Evolutionary conservation across 306 rosid genomes (phyloP), one percentile per base, ranked within the genome.

Genomic region (Myrica gale): DNA sequence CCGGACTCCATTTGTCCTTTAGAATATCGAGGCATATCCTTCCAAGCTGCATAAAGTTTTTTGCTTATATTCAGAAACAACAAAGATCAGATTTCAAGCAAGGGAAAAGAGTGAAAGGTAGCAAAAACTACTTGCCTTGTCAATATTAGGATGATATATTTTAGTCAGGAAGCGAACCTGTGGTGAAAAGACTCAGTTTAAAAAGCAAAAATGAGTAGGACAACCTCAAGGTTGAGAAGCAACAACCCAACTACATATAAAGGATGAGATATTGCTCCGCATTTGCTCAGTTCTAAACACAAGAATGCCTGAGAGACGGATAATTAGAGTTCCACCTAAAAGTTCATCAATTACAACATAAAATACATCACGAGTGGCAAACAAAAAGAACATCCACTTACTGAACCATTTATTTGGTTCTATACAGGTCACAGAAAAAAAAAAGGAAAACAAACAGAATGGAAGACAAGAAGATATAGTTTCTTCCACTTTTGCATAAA

Each of bases 101-200:
- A 62, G 41, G 42, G 39, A 60, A 76, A n/a, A 75, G 61, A 63
- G 66, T 39, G 7, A 70, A 58, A 32, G 17, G 66, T 60, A 51
- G 73, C 63, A 67, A 32, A 68, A 12, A 53, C 32, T 61, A 60
- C 65, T n/a, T 75, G 88, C 98, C 98, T 94, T 94, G 63, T 94
- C 98, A 80, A 94, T 94, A 90, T 94, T 94, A 6, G 98, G 98
- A 80, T 94, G 98, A 79, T 94, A 94, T 69, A 94, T 94, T 85
- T 94, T 94, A 55, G 98, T 91, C 72, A 94, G 89, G 85, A 94
- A 94, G 79, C 98, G 90, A 78, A 94, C 98, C 98, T 94, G 96
- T 48, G 23, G 37, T 13, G 80, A 51, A 80, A 5, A 79, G 41
- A 39, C 41, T 66, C 43, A 26, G 46, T 7, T 41, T 41, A 63